Conservation (phyloP, 495 filamentous ascomycete genomes). For the Stereocaulon alpinum region DNA sequence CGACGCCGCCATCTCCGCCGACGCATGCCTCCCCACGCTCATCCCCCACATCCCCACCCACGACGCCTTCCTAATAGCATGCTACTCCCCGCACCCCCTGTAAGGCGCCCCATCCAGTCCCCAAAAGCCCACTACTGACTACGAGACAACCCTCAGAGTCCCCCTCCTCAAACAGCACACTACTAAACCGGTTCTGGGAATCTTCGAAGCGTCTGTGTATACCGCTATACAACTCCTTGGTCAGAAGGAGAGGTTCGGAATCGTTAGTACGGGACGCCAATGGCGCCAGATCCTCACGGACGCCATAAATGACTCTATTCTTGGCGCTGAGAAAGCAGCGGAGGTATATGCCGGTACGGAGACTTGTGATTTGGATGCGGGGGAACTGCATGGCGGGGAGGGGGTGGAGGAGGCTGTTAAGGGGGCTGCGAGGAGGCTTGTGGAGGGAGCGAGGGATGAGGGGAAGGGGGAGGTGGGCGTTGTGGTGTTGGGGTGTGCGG, state of each 20-base stretch:
- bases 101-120: no score
- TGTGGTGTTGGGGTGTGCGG: slow-evolving; percentile 65
- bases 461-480: slow-evolving; percentile 33
- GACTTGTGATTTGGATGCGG: slow-evolving; percentile 73
- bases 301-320: slow-evolving; percentile 45
- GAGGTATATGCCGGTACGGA: slow-evolving; percentile 62
- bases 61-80: slow-evolving; percentile 76
- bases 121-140: no score
- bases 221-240: slow-evolving; percentile 31
- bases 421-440: slow-evolving; percentile 55
- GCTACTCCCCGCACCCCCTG: slow-evolving; percentile 81
- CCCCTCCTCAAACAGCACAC: slow-evolving; percentile 33
- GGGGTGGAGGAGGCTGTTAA: slow-evolving; percentile 48
- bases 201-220: slow-evolving; percentile 72
- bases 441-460: slow-evolving; percentile 36
- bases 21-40: slow-evolving; percentile 42
- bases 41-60: slow-evolving; percentile 40
- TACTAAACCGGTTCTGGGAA: slow-evolving; percentile 61
- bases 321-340: slow-evolving; percentile 30
- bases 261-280: slow-evolving; percentile 75
- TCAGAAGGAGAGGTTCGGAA: slow-evolving; percentile 58
- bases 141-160: slow-evolving; percentile 29
- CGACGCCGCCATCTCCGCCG: slow-evolving; percentile 39
- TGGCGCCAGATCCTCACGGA: slow-evolving; percentile 65
- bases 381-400: slow-evolving; percentile 56